Evolutionary conservation across 306 rosid genomes (phyloP).

Genomic region (Glycine latifolia): DNA sequence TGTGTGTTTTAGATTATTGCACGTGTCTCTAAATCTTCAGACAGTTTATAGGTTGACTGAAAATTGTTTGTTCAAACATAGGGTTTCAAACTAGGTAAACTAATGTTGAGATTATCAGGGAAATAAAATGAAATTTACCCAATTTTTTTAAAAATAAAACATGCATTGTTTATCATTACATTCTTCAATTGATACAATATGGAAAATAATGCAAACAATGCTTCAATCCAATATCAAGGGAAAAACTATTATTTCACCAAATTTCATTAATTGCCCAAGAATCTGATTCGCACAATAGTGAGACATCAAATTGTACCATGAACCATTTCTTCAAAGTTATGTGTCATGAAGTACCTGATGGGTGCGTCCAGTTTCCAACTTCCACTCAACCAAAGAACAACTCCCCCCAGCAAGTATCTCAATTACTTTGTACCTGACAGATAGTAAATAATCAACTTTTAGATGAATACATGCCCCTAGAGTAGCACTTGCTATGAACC

Average conservation of each 20-base stretch:
- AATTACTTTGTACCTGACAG: constrained; percentile 76
- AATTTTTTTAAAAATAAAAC: background rate
- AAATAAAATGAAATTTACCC: background rate
- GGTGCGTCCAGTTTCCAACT: constrained; percentile 92
- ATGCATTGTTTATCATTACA: too few relatives aligned
- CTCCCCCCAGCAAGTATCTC: constrained; percentile 80
- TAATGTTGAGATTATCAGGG: background rate
- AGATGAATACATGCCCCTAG: constrained; percentile 12
- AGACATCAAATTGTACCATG: too few relatives aligned
- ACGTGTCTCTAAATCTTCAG: background rate
- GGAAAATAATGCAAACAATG: too few relatives aligned
- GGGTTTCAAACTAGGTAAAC: background rate
- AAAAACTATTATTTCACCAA: too few relatives aligned
- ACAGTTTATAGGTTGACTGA: background rate
- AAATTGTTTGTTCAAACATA: background rate
- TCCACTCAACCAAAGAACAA: constrained; percentile 89
- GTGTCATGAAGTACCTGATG: constrained; percentile 69
- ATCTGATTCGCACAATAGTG: too few relatives aligned
- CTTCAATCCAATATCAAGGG: too few relatives aligned
- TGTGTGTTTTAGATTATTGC: background rate
- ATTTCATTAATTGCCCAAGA: too few relatives aligned
- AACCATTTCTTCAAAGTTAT: constrained; percentile 25
- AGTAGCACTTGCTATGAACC: background rate
- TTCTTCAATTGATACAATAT: too few relatives aligned
- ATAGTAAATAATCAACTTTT: constrained; percentile 44